Percentiles rank a stretch among this genome's conserved stretches.
phyloP scores from a whole-genome alignment of 108 stramenopile species.

The Nitzschia inconspicua region DNA sequence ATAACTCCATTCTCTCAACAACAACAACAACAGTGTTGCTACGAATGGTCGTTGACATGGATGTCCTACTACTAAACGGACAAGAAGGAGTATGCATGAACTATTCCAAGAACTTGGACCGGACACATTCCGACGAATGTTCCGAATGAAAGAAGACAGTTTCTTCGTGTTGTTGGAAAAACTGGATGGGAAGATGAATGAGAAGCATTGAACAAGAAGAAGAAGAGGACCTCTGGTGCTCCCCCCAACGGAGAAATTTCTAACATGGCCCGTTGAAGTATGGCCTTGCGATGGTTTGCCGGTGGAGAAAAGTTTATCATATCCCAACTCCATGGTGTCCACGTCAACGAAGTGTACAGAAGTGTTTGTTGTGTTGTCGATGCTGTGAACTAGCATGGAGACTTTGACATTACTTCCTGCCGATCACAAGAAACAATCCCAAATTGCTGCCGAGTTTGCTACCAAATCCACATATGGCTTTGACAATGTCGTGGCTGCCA shows the following conservation, averaged over 20 bases:
- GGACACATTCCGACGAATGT: background rate
- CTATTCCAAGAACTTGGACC: no score
- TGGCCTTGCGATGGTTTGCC: background rate
- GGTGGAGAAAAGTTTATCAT: background rate
- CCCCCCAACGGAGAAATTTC: background rate
- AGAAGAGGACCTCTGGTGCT: background rate
- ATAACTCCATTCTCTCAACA: no score
- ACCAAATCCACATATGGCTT: no score
- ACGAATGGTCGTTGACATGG: no score
- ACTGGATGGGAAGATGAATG: background rate
- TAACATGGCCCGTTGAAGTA: background rate
- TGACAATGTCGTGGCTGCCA: no score
- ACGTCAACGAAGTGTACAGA: background rate
- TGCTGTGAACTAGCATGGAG: no score
- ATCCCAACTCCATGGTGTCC: constrained; percentile 17
- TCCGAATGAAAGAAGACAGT: background rate
- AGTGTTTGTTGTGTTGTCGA: background rate
- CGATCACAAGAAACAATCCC: no score
- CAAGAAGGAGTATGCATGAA: no score
- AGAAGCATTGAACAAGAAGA: background rate
- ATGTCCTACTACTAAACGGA: no score
- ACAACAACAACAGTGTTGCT: no score
- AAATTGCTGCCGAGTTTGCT: no score
- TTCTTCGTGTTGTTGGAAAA: background rate
- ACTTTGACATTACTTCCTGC: no score